Evolutionary conservation across 768 basidiomycete species (phyloP), one percentile per base, ranked within the genome.

Genomic region (Rhizopogon rudus): DNA sequence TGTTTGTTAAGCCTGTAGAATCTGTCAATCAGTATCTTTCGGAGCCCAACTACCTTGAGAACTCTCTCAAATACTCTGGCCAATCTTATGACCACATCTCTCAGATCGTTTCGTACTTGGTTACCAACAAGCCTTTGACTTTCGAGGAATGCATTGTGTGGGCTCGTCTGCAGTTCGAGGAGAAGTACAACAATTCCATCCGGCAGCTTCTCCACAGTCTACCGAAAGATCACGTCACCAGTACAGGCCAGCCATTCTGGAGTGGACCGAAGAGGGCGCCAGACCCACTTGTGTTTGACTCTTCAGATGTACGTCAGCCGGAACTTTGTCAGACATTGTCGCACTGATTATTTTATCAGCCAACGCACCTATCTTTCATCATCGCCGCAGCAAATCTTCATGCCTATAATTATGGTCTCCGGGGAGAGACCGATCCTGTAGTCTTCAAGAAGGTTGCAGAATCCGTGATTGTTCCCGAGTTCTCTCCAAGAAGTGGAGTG

Each of bases 141-240:
- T 94, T 99, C 60, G 94, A 98, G 62, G 94, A 98, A 72, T 99
- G 97, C 71, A 93, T 99, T 63, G 73, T 88, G 53, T 99, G 97
- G 97, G 97, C 96, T 39, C 82, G 97, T 35, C 74, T 94, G 59
- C 91, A 95, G 69, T 99, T 98, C 62, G 96, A 99, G 75, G 84
- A 86, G 54, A 91, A 90, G 67, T 99, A 91, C 70, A 90, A 82
- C 76, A 94, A 95, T 65, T 83, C 90, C 44, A 98, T 98, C 69
- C 86, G 86, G 56, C 97, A 99, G 69, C 75, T 99, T 37, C 70
- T 99, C 44, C 93, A 83, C 78, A 97, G 92, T 72, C 77, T 99
- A 61, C 97, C 97, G 10, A 96, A 94, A 70, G 97, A 99, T 68
- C 88, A 90, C 40, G 75, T 90, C 45, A 94, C 95, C 7, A 92